phyloP scores from a whole-genome alignment of 495 filamentous ascomycete genomes.

The Geopyxis carbonaria region DNA sequence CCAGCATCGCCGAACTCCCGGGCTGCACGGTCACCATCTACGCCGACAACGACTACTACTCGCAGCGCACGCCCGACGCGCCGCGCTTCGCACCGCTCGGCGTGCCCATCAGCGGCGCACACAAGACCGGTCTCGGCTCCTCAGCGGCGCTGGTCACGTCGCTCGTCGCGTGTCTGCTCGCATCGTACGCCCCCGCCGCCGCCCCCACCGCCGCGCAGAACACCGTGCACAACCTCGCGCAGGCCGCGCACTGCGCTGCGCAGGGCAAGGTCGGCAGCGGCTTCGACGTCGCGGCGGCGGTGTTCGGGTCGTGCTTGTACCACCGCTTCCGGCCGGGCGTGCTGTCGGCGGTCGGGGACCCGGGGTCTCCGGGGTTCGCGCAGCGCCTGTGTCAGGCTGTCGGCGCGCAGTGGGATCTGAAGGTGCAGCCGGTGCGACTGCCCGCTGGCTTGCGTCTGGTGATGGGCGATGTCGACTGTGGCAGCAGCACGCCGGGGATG shows the following conservation, averaged over 20 bases:
- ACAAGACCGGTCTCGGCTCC: slow-evolving; percentile 94
- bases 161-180: slow-evolving; percentile 63
- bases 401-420: slow-evolving; percentile 58
- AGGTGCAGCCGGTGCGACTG: slow-evolving; percentile 28
- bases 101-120: slow-evolving; percentile 55
- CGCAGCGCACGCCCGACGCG: slow-evolving; percentile 37
- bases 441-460: slow-evolving; percentile 54
- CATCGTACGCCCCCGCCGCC: too few relatives aligned
- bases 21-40: slow-evolving; percentile 68
- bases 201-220: slow-evolving; percentile 35
- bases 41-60: slow-evolving; percentile 94
- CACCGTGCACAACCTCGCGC: slow-evolving; percentile 75
- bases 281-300: slow-evolving; percentile 88
- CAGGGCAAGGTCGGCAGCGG: slow-evolving; percentile 93
- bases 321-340: slow-evolving; percentile 72
- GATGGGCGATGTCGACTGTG: slow-evolving; percentile 92
- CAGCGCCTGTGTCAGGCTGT: slow-evolving; percentile 46
- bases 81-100: slow-evolving; percentile 59
- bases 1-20: slow-evolving; percentile 30
- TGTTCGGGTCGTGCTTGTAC: slow-evolving; percentile 81
- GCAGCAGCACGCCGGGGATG: slow-evolving; percentile 85
- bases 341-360: slow-evolving; percentile 45
- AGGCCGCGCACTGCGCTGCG: slow-evolving; percentile 84
- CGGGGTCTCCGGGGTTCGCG: slow-evolving; percentile 47
- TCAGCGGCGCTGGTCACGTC: slow-evolving; percentile 91